Percentiles rank a stretch among this genome's conserved stretches.
These are phyloP conservation scores for Syzygium oleosum DNA, from an alignment of 345 rosid genomes.

Conservation along the genomic window DNA sequence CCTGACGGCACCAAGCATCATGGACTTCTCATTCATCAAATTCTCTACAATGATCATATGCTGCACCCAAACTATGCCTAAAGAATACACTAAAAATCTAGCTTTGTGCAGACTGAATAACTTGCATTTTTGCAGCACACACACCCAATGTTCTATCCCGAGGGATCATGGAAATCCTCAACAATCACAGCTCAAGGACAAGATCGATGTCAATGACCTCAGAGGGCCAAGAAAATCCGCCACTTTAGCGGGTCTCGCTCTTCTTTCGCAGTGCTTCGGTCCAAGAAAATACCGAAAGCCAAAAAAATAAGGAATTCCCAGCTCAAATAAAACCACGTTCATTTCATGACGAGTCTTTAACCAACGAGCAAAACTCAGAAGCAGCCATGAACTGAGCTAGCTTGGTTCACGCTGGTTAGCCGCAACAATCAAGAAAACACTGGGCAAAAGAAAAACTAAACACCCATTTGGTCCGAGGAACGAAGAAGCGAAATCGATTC, in stretches of 20 bases:
- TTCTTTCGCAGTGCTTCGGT: background rate
- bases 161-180: background rate
- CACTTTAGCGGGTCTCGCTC: background rate
- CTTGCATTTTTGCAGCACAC: background rate
- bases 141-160: background rate
- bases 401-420: background rate
- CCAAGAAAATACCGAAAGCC: background rate
- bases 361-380: background rate
- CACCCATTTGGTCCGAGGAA: background rate
- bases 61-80: background rate
- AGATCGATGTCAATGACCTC: background rate
- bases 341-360: background rate
- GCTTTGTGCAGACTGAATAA: background rate
- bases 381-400: background rate
- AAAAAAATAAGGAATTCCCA: background rate
- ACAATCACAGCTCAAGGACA: background rate
- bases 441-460: background rate
- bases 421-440: background rate
- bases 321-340: background rate
- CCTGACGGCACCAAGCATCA: background rate
- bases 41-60: background rate
- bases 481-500: background rate
- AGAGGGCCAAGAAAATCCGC: background rate
- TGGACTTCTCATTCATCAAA: background rate
- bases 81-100: background rate